A percentile compares a stretch with the other conserved stretches of the same genome.
Conservation (phyloP, 345 rosid genomes). For the Bruguiera sexangula region DNA sequence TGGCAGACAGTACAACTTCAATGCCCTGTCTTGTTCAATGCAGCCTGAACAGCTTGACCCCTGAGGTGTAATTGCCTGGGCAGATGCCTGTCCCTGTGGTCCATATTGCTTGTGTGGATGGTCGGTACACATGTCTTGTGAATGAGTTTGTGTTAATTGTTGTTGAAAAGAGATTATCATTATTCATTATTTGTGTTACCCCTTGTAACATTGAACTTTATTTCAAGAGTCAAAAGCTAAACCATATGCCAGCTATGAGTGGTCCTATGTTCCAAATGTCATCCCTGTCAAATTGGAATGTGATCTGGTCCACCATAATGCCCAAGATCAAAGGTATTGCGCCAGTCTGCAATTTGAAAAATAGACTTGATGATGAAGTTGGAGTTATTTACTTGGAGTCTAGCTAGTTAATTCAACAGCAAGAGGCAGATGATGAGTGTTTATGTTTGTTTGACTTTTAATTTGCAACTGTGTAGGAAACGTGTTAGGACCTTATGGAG, state of each 20-base stretch:
- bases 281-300: constrained; percentile 17
- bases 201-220: constrained; percentile 1
- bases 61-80: constrained; percentile 27
- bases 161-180: neutral
- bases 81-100: constrained; percentile 27
- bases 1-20: constrained; percentile 25
- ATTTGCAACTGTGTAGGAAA: too few species aligned
- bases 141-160: neutral
- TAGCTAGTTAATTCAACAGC: constrained; percentile 5
- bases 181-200: constrained; percentile 10
- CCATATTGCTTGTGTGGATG: constrained; percentile 24
- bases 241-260: constrained; percentile 37
- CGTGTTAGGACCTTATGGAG: too few species aligned
- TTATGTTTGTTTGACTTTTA: neutral
- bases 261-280: constrained; percentile 31
- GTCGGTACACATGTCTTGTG: constrained; percentile 15
- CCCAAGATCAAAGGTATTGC: constrained; percentile 11
- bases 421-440: constrained; percentile 9
- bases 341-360: constrained; percentile 17
- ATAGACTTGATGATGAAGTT: constrained; percentile 6
- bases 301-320: constrained; percentile 11
- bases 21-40: constrained; percentile 37
- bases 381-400: constrained; percentile 8
- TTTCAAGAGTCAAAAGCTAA: constrained; percentile 19
- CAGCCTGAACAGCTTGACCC: constrained; percentile 34